Base-by-base conservation (phyloP, 768 basidiomycete species). In the Pulveroboletus frians region DNA sequence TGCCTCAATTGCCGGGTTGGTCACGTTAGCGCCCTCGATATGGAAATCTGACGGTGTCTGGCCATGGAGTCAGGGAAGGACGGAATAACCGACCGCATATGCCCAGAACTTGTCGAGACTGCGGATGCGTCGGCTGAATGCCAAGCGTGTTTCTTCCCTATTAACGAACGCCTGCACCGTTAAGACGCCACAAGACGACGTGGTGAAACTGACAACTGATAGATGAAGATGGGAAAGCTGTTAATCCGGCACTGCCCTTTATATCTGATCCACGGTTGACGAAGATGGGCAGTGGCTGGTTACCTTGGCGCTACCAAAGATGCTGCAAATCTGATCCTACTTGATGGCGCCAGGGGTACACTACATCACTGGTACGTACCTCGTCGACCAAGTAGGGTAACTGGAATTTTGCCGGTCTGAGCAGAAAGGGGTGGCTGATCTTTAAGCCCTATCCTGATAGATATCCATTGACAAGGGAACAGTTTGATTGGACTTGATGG, bases 1-100 rank as follows among this genome's bases (percentile, higher is more conserved):
- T 76, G 23, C 75, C 76, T 1, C 73, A 75, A 44, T 56, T 3
- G 55, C 63, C 47, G 63, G 63, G 64, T 29, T 11, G 51, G 26
- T 32, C 0, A 8, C 5, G 14, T 30, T 17, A 18, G 0, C 23
- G 14, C 20, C 5, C 10, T 39, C 3, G 8, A 34, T 18, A 13
- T 34, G 17, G 3, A n/a, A 20, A 39, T 44, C 17, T 52, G 23
- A 61, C n/a, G 15, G 23, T 32, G 1, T n/a, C 11, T 17, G 72
- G 71, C 71, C 3, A 5, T 49, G 18, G 71, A 73, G 51, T 58
- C 64, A 46, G 66, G 61, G 21, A 50, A 43, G 15, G 8, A 62
- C 32, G 60, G 62, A n/a, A 63, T 69, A n/a, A 69, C 68, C 1
- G 35, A 69, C 67, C 37, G 60, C 68, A 32, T 70, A 69, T 20